Conservation (phyloP, 305 asterid genomes). For the Petunia hybrid region DNA sequence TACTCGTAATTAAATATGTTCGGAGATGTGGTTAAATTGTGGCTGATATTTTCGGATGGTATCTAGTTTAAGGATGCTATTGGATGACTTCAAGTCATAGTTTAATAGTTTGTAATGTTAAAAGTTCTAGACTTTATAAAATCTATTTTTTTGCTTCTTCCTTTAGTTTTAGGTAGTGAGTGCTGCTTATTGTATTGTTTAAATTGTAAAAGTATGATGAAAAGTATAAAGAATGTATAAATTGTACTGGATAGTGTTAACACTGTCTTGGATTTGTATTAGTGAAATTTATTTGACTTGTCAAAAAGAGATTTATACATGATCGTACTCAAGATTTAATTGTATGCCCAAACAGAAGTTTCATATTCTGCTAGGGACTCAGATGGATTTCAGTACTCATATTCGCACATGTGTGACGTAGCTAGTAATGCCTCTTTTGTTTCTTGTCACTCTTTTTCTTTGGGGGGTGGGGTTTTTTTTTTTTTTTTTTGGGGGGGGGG, state of each 20-base stretch:
- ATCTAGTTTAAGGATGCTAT: slow-evolving; percentile 1
- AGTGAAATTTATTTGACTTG: not conserved
- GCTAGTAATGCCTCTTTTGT: not conserved
- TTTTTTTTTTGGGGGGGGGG: no score
- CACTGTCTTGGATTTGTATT: not conserved
- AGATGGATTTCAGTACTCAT: not conserved
- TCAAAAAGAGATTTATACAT: slow-evolving; percentile 9
- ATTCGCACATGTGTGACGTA: not conserved
- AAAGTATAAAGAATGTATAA: not conserved
- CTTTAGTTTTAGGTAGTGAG: not conserved
- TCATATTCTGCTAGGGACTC: not conserved
- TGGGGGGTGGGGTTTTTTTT: no score
- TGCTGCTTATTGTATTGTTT: slow-evolving; percentile 2
- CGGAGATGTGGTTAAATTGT: not conserved
- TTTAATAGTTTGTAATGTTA: slow-evolving; percentile 4
- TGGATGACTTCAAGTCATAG: not conserved
- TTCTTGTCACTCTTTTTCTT: not conserved
- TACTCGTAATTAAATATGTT: not conserved
- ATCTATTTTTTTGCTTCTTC: not conserved
- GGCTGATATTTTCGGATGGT: not conserved
- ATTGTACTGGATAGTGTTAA: not conserved
- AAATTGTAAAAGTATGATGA: not conserved
- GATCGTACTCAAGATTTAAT: not conserved
- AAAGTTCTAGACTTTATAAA: not conserved
- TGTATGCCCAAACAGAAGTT: slow-evolving; percentile 1